Evolutionary conservation across 31 red algal species (phyloP).

Genomic region (Bonnemaisonia californica): DNA sequence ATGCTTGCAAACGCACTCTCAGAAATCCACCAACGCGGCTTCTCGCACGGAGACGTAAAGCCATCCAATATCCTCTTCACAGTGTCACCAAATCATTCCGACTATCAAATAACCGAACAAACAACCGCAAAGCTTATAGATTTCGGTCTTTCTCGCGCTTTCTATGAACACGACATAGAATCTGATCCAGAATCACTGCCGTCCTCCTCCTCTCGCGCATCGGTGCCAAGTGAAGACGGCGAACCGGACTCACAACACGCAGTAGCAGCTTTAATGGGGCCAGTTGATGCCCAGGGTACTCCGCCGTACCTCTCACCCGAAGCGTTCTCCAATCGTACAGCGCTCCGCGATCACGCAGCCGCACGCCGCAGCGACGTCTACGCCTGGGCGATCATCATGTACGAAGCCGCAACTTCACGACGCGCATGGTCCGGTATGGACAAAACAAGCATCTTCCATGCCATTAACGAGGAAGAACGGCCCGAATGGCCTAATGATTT

Average conservation of each 20-base stretch:
- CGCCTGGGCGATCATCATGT: conserved; percentile 52
- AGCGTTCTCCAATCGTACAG: neutral
- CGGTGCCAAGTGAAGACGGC: neutral
- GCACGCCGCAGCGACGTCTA: conserved; percentile 45
- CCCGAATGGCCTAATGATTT: conserved; percentile 27
- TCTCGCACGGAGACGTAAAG: conserved; percentile 52
- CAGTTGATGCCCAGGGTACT: conserved; percentile 28
- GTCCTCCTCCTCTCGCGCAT: neutral
- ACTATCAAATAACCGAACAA: neutral
- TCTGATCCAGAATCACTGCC: neutral
- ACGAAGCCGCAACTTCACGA: conserved; percentile 9
- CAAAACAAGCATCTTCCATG: conserved; percentile 29
- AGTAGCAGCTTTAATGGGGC: neutral
- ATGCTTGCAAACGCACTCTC: conserved; percentile 28
- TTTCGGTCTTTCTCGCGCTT: conserved; percentile 17
- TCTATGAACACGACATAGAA: neutral
- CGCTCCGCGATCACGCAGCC: neutral
- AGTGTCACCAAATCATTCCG: neutral
- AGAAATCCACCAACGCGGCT: conserved; percentile 22
- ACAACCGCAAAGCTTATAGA: conserved; percentile 41
- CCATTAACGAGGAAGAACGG: conserved; percentile 11
- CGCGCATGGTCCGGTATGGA: conserved; percentile 19
- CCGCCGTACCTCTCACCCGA: conserved; percentile 37
- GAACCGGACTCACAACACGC: neutral
- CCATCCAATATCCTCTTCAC: conserved; percentile 41